Percentiles rank a stretch among this genome's conserved stretches.
Evolutionary conservation across 177 flowering plant genomes (phyloP).

Genomic region (Vitis hybrid): DNA sequence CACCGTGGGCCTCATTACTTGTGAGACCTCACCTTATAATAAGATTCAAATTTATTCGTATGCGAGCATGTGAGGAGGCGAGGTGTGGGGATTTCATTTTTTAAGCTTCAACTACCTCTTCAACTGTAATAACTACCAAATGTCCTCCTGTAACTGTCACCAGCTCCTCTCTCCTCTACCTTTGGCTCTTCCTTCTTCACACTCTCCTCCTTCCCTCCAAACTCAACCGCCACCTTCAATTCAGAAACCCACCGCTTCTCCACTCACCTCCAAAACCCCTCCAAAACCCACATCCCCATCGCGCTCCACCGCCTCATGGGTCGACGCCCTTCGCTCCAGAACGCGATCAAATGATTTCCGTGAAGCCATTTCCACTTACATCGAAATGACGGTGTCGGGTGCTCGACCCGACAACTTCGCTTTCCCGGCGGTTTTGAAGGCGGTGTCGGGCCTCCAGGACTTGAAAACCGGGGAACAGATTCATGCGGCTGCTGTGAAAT

Average conservation of each 20-base stretch:
- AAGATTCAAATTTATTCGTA: no score
- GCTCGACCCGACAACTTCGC: constrained; percentile 55
- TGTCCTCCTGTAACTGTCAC: constrained; percentile 12
- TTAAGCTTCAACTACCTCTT: not conserved
- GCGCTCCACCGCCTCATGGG: constrained; percentile 42
- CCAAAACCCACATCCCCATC: constrained; percentile 13
- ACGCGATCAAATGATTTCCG: constrained; percentile 46
- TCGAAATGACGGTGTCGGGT: constrained; percentile 44
- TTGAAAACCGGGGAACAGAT: constrained; percentile 49
- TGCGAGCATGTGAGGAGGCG: no score
- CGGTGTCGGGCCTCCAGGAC: constrained; percentile 46
- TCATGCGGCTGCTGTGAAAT: constrained; percentile 56
- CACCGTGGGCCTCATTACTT: no score
- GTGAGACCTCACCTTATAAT: no score
- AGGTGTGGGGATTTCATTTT: no score
- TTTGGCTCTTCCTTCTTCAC: constrained; percentile 6
- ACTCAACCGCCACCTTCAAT: constrained; percentile 7
- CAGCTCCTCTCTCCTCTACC: constrained; percentile 8
- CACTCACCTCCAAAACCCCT: constrained; percentile 9
- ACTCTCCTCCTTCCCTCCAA: constrained; percentile 21
- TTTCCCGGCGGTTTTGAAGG: constrained; percentile 69
- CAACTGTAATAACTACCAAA: constrained; percentile 16
- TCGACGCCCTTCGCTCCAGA: constrained; percentile 54
- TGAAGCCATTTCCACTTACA: constrained; percentile 57
- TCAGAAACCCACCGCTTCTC: constrained; percentile 10